Evolutionary conservation across 2,329 filamentous ascomycete species (phyloP).

Genomic region (Talaromyces piceae): DNA sequence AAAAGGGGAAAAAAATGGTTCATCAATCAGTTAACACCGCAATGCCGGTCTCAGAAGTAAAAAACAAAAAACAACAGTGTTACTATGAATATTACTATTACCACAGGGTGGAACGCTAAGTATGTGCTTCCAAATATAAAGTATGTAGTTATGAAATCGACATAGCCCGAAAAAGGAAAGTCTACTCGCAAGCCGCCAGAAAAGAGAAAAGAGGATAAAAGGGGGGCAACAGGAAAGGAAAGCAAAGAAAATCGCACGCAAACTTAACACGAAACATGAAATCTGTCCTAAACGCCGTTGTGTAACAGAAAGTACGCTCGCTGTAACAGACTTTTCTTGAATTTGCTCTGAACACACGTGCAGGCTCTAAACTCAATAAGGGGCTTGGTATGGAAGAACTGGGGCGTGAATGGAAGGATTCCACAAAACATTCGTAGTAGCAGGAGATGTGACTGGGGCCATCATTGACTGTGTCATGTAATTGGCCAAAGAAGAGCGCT

Average conservation of each 20-base stretch:
- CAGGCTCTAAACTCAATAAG: conserved; percentile 10
- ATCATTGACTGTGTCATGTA: conserved; percentile 10
- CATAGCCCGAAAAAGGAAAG: not conserved
- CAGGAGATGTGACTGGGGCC: not conserved
- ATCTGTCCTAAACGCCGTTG: not conserved
- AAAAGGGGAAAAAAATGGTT: too few species aligned
- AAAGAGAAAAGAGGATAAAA: not conserved
- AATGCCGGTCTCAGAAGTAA: too few species aligned
- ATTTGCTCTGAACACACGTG: not conserved
- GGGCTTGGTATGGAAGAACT: conserved; percentile 5
- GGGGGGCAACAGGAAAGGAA: too few species aligned
- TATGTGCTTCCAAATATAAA: not conserved
- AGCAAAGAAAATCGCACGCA: too few species aligned
- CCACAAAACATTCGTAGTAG: conserved; percentile 7
- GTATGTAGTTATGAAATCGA: not conserved
- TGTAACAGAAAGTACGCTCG: not conserved
- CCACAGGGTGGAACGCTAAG: too few species aligned
- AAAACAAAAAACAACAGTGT: not conserved
- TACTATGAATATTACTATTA: too few species aligned
- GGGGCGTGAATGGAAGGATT: conserved; percentile 6
- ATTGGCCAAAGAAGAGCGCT: conserved; percentile 2
- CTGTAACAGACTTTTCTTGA: not conserved
- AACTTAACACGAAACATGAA: not conserved
- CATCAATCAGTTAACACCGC: too few species aligned
- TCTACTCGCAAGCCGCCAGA: not conserved